Percentiles rank a stretch among this genome's conserved stretches.
Evolutionary conservation across 768 basidiomycete genomes (phyloP).

Genomic region (Amanita inopinata): DNA sequence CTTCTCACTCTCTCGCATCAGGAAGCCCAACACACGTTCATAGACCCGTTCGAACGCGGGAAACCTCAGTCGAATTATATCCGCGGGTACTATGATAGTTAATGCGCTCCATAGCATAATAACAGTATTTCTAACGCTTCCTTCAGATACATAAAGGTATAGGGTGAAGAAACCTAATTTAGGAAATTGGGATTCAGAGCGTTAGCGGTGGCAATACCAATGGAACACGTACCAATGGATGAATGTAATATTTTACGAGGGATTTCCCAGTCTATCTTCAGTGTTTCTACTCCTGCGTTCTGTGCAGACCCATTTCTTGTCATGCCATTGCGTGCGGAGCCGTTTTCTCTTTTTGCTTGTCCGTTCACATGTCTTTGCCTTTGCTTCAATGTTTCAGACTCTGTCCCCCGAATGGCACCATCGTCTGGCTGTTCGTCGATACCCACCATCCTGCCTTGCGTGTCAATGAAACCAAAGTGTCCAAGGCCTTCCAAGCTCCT

Average conservation of each 20-base stretch:
- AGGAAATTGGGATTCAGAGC: conserved; percentile 5
- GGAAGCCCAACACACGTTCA: conserved; percentile 63
- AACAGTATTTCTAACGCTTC: conserved; percentile 57
- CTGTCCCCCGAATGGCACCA: conserved; percentile 17
- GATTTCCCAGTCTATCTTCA: conserved; percentile 77
- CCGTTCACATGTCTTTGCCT: conserved; percentile 10
- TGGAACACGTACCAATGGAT: conserved; percentile 59
- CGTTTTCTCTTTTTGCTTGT: conserved; percentile 5
- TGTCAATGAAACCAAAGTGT: conserved; percentile 25
- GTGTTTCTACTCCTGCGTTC: conserved; percentile 12
- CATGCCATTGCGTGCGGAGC: conserved; percentile 10
- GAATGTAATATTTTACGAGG: conserved; percentile 83
- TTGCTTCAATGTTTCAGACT: conserved; percentile 10
- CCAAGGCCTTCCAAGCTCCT: conserved; percentile 37
- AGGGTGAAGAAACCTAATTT: conserved; percentile 30
- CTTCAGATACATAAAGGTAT: conserved; percentile 35
- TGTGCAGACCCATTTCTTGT: conserved; percentile 11
- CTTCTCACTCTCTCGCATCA: conserved; percentile 88
- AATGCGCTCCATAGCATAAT: conserved; percentile 56
- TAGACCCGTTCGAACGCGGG: conserved; percentile 59
- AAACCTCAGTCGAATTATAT: conserved; percentile 62
- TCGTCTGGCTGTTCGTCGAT: conserved; percentile 23
- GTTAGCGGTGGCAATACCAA: conserved; percentile 1
- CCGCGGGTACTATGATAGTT: conserved; percentile 60
- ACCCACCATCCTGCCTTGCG: conserved; percentile 16